Evolutionary conservation across 164 flowering plant species (phyloP), one percentile per base, ranked within the genome.

Genomic region (Dillenia turbinata): DNA sequence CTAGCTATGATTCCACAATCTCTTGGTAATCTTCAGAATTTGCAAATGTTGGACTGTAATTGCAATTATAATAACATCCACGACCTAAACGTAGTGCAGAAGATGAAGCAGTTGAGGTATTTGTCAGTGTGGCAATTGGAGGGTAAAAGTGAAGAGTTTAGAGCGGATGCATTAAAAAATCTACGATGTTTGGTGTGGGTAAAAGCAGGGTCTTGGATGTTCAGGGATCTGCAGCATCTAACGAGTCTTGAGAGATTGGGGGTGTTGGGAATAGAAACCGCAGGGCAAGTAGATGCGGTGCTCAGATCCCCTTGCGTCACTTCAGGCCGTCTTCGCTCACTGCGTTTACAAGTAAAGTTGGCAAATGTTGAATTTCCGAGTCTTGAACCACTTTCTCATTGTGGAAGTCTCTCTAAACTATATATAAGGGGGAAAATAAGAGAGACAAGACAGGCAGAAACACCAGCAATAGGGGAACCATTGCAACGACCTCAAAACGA

Each of bases 131-230:
- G 56, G 57, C 0, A 1, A 10, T 9, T n/a, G 15, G 13, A 45
- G 2, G 3, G 9, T 47, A 3, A 16, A 14, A 15, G 46, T n/a
- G 15, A 16, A 5, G 14, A 54, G 50, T 15, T 67, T 61, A 17
- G 10, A 33, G 12, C 69, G 1, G 75, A 17, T 8, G 62, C 15
- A 40, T 49, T 78, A 51, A 65, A 12, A 2, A 52, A 68, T 12
- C 50, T 78, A 55, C 62, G 63, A 19, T 69, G 73, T 2, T 56
- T 75, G 12, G 51, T 44, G 55, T 43, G 14, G 9, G 46, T 65
- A 24, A 5, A 19, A 0, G 46, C 49, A 2, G 45, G 26, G 8
- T 11, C 8, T 2, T 62, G 64, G 58, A 59, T 52, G 10, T 57
- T 8, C 14, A 17, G 17, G 12, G 66, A 66, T 45, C 59, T 72